Evolutionary conservation across 805 yeast genomes (phyloP).

Genomic region (Candida khao-thaluensis): DNA sequence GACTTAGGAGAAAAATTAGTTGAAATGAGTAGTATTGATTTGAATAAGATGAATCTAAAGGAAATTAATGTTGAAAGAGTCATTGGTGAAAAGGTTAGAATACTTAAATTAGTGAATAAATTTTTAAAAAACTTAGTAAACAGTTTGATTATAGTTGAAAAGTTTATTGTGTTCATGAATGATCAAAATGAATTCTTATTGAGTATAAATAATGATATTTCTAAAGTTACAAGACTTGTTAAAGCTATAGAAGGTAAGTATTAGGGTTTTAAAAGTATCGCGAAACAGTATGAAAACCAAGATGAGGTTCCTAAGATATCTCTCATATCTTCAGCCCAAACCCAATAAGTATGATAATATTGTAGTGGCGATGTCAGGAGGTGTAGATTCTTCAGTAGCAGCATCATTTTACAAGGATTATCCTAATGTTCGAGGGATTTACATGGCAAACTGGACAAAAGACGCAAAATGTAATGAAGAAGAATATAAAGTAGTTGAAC

Average conservation of each 20-base stretch:
- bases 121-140: slow-evolving; percentile 9
- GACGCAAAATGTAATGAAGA: slow-evolving; percentile 71
- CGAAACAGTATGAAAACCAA: neutral
- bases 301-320: neutral
- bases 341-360: slow-evolving; percentile 51
- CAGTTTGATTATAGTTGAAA: slow-evolving; percentile 12
- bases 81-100: slow-evolving; percentile 1
- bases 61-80: slow-evolving; percentile 3
- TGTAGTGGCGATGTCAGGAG: slow-evolving; percentile 91
- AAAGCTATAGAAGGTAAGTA: neutral
- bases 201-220: neutral
- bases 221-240: neutral
- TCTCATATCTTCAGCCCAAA: slow-evolving; percentile 9
- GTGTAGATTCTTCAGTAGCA: slow-evolving; percentile 91
- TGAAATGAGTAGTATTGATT: slow-evolving; percentile 7
- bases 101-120: slow-evolving; percentile 5
- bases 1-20: slow-evolving; percentile 7
- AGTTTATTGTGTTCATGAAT: slow-evolving; percentile 4
- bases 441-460: slow-evolving; percentile 90
- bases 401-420: slow-evolving; percentile 64
- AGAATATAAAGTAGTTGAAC: slow-evolving; percentile 84
- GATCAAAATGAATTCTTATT: slow-evolving; percentile 12
- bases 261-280: neutral
- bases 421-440: slow-evolving; percentile 71
- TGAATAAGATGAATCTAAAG: slow-evolving; percentile 6